phyloP scores from a whole-genome alignment of 106 monocot genomes.

The Phalaenopsis equestris region DNA sequence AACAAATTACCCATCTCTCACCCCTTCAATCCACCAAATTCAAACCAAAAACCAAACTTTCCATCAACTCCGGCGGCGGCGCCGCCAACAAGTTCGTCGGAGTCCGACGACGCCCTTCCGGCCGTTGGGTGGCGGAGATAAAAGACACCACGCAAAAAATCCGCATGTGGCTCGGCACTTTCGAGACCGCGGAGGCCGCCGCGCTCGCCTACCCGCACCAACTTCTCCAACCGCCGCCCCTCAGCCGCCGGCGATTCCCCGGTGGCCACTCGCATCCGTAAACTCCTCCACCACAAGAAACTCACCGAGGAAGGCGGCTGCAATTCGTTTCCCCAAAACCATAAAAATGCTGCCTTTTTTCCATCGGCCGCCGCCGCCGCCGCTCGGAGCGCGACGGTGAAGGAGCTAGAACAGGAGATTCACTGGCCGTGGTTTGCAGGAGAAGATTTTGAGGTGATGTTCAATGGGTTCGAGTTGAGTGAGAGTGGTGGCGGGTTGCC shows the following conservation, averaged over 20 bases:
- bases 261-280: slow-evolving; percentile 13
- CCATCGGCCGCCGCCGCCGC: not conserved
- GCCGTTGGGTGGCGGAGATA: slow-evolving; percentile 73
- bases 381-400: not conserved
- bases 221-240: slow-evolving; percentile 24
- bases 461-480: not conserved
- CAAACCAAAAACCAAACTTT: not conserved
- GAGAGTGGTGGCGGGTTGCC: not conserved
- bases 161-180: slow-evolving; percentile 74
- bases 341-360: not conserved
- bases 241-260: slow-evolving; percentile 12
- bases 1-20: not conserved
- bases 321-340: too few species aligned
- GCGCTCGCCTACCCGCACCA: slow-evolving; percentile 57
- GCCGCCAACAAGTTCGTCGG: not conserved
- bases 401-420: not conserved
- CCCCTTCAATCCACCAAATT: slow-evolving; percentile 6
- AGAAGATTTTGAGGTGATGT: not conserved
- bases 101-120: slow-evolving; percentile 42
- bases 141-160: slow-evolving; percentile 61
- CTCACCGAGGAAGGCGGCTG: too few species aligned
- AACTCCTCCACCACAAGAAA: slow-evolving; percentile 8
- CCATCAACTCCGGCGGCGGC: not conserved
- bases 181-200: slow-evolving; percentile 59
- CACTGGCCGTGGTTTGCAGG: not conserved